These are phyloP conservation scores for Hyaloperonospora arabidopsidis DNA, from an alignment of 352 stramenopile species.

Conservation along the genomic window DNA sequence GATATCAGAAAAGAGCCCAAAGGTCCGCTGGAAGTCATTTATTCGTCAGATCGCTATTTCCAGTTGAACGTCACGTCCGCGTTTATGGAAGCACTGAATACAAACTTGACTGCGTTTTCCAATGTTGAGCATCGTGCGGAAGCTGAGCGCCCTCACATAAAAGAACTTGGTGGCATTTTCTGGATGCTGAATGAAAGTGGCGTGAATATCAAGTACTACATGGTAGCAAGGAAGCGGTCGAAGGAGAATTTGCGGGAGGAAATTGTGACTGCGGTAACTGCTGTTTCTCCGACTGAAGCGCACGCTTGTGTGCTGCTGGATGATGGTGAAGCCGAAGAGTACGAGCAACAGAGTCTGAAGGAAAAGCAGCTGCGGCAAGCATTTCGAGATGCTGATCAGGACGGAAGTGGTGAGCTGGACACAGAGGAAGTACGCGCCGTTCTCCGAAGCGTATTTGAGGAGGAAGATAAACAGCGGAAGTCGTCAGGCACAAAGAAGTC, in stretches of 20 bases:
- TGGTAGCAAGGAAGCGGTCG: slow-evolving; percentile 62
- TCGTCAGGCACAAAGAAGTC: slow-evolving; percentile 25
- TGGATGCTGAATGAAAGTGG: slow-evolving; percentile 82
- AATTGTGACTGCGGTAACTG: slow-evolving; percentile 45
- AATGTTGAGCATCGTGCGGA: slow-evolving; percentile 41
- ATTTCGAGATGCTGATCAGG: slow-evolving; percentile 66
- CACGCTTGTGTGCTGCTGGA: slow-evolving; percentile 59
- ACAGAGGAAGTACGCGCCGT: slow-evolving; percentile 69
- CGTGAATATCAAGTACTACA: slow-evolving; percentile 71
- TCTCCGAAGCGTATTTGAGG: slow-evolving; percentile 60
- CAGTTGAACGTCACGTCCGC: slow-evolving; percentile 79
- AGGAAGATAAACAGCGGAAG: slow-evolving; percentile 50
- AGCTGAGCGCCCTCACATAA: slow-evolving; percentile 64
- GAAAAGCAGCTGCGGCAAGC: slow-evolving; percentile 79
- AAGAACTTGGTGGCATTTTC: slow-evolving; percentile 73
- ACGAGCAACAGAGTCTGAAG: slow-evolving; percentile 73
- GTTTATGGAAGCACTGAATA: slow-evolving; percentile 78
- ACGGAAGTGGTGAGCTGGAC: slow-evolving; percentile 72
- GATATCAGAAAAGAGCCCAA: slow-evolving; percentile 73
- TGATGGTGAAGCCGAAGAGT: slow-evolving; percentile 63
- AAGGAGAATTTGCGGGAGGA: slow-evolving; percentile 45
- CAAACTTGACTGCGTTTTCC: slow-evolving; percentile 56
- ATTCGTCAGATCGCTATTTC: slow-evolving; percentile 77
- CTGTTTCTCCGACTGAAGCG: slow-evolving; percentile 40
- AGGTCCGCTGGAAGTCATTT: slow-evolving; percentile 54